Evolutionary conservation across 192 early-diverging fungal species (phyloP), one percentile per base, ranked within the genome.

Genomic region (Diversispora epigaea): DNA sequence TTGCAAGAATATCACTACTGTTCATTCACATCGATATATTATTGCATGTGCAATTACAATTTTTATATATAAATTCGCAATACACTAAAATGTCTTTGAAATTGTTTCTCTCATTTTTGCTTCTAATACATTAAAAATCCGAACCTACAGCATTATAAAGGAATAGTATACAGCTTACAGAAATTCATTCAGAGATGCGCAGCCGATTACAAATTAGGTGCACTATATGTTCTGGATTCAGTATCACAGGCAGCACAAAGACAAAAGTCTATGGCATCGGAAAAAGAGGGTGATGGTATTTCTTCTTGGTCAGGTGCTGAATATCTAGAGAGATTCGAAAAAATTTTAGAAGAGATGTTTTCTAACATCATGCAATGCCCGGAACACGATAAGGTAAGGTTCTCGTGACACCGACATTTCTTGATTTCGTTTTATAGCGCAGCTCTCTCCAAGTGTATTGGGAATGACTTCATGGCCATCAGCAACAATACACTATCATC

Each of bases 191-290:
- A 84, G 5, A 81, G 78, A 3, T 82, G 81, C 46, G 77, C 84
- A 11, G 81, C 81, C 4, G 84, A 86, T 75, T 89, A 87, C 78
- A 85, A 86, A 54, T 54, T 89, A 39, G 86, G 86, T 44, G 87
- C 86, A 71, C 76, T 89, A 68, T 89, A 89, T 76, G 87, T 89
- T 8, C 80, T 89, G 71, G 87, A 89, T 73, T 84, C 87, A 11
- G 87, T 89, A 62, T 84, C 84, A 44, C 77, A 82, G 60, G 73
- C 79, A 0, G 83, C 82, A 15, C 78, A 80, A 60, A 81, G 80
- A 12, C 77, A 79, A 65, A 76, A 82, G 69, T 68, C 69, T 15
- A 10, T 22, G 40, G 45, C 47, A 21, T 12, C 79, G 15, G 76
- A 80, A 52, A 80, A 79, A 44, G 77, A 76, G 19, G 79, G 77